Conservation (phyloP, 2,329 filamentous ascomycete genomes). For the Claviceps humidiphila region DNA sequence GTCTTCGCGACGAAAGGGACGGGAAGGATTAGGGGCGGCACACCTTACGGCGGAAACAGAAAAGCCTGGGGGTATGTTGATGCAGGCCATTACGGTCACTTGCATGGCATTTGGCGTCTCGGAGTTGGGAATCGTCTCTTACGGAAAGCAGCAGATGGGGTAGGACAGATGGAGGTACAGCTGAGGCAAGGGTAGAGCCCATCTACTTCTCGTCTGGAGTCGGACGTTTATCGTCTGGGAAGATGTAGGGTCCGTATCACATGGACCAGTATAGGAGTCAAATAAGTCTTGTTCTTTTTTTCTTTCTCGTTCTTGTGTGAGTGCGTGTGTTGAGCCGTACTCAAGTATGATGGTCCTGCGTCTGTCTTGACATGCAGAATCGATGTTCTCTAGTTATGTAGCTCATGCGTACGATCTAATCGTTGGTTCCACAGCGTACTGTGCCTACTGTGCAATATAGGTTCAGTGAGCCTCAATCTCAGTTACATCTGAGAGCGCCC, state of each 20-base stretch:
- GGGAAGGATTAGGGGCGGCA: background rate
- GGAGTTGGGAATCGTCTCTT: conserved; percentile 22
- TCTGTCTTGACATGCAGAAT: background rate
- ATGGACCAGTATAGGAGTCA: background rate
- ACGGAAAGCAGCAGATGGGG: background rate
- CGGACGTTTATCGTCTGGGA: background rate
- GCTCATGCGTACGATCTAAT: too few relatives aligned
- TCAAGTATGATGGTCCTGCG: too few relatives aligned
- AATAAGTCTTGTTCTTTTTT: background rate
- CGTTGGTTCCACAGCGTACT: too few relatives aligned
- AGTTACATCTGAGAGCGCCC: too few relatives aligned
- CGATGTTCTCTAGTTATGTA: too few relatives aligned
- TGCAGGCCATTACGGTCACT: conserved; percentile 19
- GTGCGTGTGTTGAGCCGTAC: too few relatives aligned
- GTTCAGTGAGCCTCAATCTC: too few relatives aligned
- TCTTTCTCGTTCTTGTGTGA: background rate
- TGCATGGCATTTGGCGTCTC: conserved; percentile 28
- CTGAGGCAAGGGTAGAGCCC: background rate
- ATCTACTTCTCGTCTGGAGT: background rate
- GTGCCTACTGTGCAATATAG: too few relatives aligned
- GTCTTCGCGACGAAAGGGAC: background rate
- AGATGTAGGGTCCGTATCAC: background rate
- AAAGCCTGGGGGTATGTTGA: conserved; percentile 6
- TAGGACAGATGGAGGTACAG: background rate
- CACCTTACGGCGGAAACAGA: background rate